These are phyloP conservation scores for Hirschioporus abietinus DNA, from an alignment of 768 basidiomycete species.

Conservation along the genomic window DNA sequence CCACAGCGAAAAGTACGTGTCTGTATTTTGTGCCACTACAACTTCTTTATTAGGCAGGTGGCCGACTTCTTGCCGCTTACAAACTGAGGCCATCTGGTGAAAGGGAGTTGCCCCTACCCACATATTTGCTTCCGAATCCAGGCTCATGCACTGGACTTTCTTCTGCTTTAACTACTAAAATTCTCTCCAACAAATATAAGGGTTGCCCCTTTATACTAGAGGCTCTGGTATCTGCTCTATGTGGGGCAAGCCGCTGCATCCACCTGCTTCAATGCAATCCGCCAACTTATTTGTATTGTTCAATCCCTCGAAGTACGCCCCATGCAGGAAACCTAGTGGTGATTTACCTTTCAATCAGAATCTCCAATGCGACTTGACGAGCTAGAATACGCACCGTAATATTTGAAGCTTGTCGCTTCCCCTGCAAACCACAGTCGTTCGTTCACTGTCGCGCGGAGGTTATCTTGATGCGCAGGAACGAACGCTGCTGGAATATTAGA, in stretches of 20 bases:
- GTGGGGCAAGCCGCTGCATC: constrained; percentile 23
- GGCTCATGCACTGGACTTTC: no score
- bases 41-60: no score
- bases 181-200: no score
- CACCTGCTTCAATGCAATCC: constrained; percentile 32
- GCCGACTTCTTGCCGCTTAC: no score
- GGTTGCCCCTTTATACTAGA: not conserved
- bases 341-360: not conserved
- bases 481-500: constrained; percentile 69
- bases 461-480: constrained; percentile 45
- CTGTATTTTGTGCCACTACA: no score
- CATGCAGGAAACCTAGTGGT: constrained; percentile 47
- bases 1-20: no score
- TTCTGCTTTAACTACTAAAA: no score
- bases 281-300: constrained; percentile 34
- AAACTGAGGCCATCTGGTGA: no score
- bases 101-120: no score
- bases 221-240: constrained; percentile 17
- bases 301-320: constrained; percentile 52
- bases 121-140: no score
- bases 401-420: constrained; percentile 52
- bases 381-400: constrained; percentile 44
- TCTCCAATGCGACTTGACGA: not conserved
- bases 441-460: constrained; percentile 49
- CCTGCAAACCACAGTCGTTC: constrained; percentile 56